phyloP scores from a whole-genome alignment of 2,329 filamentous ascomycete genomes.

The Helotiales sp. region DNA sequence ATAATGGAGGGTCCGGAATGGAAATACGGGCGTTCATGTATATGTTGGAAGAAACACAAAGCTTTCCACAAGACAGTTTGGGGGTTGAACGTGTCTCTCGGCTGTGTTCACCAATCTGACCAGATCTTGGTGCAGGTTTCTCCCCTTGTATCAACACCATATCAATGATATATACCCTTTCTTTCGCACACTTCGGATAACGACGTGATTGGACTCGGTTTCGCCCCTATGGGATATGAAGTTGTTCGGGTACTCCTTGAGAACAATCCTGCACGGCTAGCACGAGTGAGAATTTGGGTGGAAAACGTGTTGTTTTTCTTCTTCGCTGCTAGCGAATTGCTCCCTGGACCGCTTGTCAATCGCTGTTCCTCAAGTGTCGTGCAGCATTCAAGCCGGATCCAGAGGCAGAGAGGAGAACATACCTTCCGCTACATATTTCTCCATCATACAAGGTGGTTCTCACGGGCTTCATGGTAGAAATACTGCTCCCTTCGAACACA shows the following conservation, averaged over 20 bases:
- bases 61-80: background rate
- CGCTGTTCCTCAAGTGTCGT: background rate
- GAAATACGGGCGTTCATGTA: slow-evolving; percentile 29
- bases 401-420: background rate
- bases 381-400: background rate
- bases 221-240: background rate
- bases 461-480: no score
- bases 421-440: no score
- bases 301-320: no score
- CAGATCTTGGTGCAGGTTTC: background rate
- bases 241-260: no score
- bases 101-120: slow-evolving; percentile 3
- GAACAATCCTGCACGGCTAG: no score
- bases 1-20: slow-evolving; percentile 6
- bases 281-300: no score
- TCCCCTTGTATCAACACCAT: slow-evolving; percentile 15
- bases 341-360: no score
- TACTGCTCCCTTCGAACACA: no score
- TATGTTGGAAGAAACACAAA: slow-evolving; percentile 2
- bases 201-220: background rate
- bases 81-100: background rate
- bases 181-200: background rate
- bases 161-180: slow-evolving; percentile 17
- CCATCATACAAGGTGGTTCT: no score
- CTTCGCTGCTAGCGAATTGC: background rate